Base-by-base conservation (phyloP, 2,329 filamentous ascomycete species). In the Thielaviopsis punctulata region DNA sequence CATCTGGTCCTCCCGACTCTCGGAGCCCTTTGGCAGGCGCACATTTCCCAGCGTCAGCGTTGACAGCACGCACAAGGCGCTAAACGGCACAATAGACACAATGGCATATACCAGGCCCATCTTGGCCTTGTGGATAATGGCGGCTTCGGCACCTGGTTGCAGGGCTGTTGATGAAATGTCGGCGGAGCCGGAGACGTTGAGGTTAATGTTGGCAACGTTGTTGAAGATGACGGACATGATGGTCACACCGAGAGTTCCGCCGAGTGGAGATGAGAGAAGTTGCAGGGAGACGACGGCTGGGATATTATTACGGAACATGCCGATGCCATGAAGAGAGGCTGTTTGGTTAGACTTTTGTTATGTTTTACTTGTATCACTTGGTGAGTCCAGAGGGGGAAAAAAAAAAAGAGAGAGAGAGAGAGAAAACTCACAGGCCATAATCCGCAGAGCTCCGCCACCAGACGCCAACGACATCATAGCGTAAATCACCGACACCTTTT, bases 171-270 rank as follows among this genome's bases (percentile, higher is more conserved):
- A 24, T 8, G 46, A 8, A 9, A 30, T 30, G 3, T 27, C 43
- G 9, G 49, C 22, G 10, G 36, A 44, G 44, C 43, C 25, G 13
- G 27, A 19, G 33, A 45, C 19, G n/a, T 48, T 3, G 22, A 10
- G 5, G 23, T 59, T 56, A 10, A 66, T 54, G 1, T 62, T 64
- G 5, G 63, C 63, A 4, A 62, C 65, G 56, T 84, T 84, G 60
- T 82, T 82, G 62, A 84, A 84, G 1, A 84, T 79, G 8, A 75
- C 72, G 13, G 78, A 73, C 80, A 84, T 84, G 58, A 84, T 71
- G 0, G 80, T 81, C 45, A 84, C 67, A 0, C 74, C 75, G 2
- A 84, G 63, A 0, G 79, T 82, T 12, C 81, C 80, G 3, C 82
- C 80, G 22, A 85, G 73, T 0, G 78, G 76, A 15, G 75, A 54